These are phyloP conservation scores for Penicillium pancosmium DNA, from an alignment of 495 filamentous ascomycete species.

Conservation along the genomic window DNA sequence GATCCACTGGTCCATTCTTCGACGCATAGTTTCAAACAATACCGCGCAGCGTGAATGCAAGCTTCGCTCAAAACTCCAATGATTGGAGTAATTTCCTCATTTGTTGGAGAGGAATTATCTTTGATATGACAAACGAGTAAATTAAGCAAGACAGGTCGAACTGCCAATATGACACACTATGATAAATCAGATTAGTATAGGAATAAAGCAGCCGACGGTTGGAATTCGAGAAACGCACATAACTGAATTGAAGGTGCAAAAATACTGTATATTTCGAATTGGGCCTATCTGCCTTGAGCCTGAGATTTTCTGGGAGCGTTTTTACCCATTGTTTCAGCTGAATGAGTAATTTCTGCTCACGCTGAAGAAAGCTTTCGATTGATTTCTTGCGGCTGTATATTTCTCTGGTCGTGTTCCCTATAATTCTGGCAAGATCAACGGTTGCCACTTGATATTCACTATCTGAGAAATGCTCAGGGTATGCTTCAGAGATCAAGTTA, in stretches of 20 bases:
- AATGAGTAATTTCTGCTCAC: conserved; percentile 41
- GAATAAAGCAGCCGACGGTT: not conserved
- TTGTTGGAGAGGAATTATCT: conserved; percentile 1
- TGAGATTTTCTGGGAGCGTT: conserved; percentile 37
- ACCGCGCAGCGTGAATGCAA: conserved; percentile 42
- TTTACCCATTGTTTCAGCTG: conserved; percentile 42
- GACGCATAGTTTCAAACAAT: conserved; percentile 39
- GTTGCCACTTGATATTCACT: conserved; percentile 32
- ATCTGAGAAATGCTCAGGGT: conserved; percentile 39
- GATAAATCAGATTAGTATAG: not conserved
- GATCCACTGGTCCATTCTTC: conserved; percentile 44
- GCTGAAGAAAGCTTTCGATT: conserved; percentile 37
- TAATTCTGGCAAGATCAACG: conserved; percentile 38
- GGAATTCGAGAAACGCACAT: conserved; percentile 9
- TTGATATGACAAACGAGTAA: conserved; percentile 32
- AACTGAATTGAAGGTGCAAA: conserved; percentile 43
- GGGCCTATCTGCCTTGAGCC: conserved; percentile 28
- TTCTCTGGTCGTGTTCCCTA: conserved; percentile 35
- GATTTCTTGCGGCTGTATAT: conserved; percentile 41
- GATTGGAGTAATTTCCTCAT: conserved; percentile 27
- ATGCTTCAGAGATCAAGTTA: conserved; percentile 20
- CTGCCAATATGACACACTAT: conserved; percentile 41
- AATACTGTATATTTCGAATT: conserved; percentile 35
- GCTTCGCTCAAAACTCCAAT: conserved; percentile 38
- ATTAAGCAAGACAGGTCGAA: conserved; percentile 40